These are phyloP conservation scores for Rubia balearica DNA, from an alignment of 305 asterid species.

Conservation along the genomic window DNA sequence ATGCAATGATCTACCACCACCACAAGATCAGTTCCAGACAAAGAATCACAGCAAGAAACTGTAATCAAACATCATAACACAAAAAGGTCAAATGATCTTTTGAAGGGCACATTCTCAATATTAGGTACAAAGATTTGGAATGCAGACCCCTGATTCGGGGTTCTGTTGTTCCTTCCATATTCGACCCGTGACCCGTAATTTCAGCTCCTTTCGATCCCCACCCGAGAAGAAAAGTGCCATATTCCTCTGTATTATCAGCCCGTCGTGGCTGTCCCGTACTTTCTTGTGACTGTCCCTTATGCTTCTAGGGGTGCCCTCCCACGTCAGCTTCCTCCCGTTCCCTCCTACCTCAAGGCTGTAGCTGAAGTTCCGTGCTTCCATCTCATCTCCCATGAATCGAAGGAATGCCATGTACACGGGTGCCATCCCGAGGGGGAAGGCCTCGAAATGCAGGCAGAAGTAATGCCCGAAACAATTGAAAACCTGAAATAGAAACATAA, in stretches of 20 bases:
- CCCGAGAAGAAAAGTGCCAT: constrained; percentile 87
- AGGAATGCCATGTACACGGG: constrained; percentile 86
- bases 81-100: constrained; percentile 7
- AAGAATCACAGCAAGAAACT: background rate
- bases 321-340: constrained; percentile 67
- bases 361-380: constrained; percentile 62
- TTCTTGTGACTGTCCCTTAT: constrained; percentile 74
- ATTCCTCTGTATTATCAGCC: constrained; percentile 66
- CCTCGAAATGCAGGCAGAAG: constrained; percentile 78
- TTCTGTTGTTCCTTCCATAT: constrained; percentile 82
- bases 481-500: constrained; percentile 35
- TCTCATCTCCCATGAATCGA: constrained; percentile 87
- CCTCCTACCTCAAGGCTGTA: constrained; percentile 89
- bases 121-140: constrained; percentile 64
- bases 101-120: background rate
- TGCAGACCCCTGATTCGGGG: constrained; percentile 60
- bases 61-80: constrained; percentile 3
- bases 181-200: constrained; percentile 71
- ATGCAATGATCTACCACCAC: background rate
- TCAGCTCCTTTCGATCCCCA: constrained; percentile 78
- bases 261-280: constrained; percentile 82
- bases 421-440: constrained; percentile 77
- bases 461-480: constrained; percentile 80
- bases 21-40: constrained; percentile 2
- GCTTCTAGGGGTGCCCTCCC: constrained; percentile 91